These are phyloP conservation scores for Parastagonospora avenae DNA, from an alignment of 2,329 filamentous ascomycete species.

Conservation along the genomic window DNA sequence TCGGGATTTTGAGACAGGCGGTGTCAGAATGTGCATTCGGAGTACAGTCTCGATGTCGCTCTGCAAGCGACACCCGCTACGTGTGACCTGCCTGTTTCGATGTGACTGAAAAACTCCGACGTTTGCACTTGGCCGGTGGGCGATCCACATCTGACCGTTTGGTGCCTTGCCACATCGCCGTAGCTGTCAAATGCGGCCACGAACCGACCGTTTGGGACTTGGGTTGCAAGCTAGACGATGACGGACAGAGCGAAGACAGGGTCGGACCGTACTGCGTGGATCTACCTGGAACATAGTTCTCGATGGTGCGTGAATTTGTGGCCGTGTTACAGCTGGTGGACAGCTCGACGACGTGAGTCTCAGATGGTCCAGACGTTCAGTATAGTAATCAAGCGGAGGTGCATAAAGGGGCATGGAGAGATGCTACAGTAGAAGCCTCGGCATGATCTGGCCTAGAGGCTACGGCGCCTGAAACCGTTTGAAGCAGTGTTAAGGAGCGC, in stretches of 20 bases:
- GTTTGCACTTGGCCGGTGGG: neutral
- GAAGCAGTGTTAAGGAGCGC: slow-evolving; percentile 12
- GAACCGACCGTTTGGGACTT: neutral
- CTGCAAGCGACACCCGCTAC: neutral
- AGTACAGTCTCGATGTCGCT: slow-evolving; percentile 1
- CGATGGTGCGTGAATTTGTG: neutral
- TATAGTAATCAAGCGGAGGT: slow-evolving; percentile 10
- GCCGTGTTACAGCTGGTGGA: neutral
- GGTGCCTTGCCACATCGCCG: slow-evolving; percentile 2
- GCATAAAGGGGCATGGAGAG: slow-evolving; percentile 30
- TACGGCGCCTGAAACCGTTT: slow-evolving; percentile 24
- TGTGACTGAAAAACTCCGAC: neutral
- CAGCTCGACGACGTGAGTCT: neutral
- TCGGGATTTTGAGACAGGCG: neutral
- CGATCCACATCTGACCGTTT: neutral
- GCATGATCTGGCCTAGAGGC: slow-evolving; percentile 22
- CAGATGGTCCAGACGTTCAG: neutral
- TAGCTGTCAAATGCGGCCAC: slow-evolving; percentile 4
- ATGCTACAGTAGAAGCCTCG: slow-evolving; percentile 11
- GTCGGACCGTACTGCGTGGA: slow-evolving; percentile 2
- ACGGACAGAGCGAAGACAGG: slow-evolving; percentile 4
- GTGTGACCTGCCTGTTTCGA: slow-evolving; percentile 3
- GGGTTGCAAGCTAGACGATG: slow-evolving; percentile 1
- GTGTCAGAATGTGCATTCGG: neutral
- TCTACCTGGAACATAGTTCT: slow-evolving; percentile 11